Evolutionary conservation across 1,139 yeast genomes (phyloP), one percentile per base, ranked within the genome.

Genomic region (Martiniozyma asiatica): DNA sequence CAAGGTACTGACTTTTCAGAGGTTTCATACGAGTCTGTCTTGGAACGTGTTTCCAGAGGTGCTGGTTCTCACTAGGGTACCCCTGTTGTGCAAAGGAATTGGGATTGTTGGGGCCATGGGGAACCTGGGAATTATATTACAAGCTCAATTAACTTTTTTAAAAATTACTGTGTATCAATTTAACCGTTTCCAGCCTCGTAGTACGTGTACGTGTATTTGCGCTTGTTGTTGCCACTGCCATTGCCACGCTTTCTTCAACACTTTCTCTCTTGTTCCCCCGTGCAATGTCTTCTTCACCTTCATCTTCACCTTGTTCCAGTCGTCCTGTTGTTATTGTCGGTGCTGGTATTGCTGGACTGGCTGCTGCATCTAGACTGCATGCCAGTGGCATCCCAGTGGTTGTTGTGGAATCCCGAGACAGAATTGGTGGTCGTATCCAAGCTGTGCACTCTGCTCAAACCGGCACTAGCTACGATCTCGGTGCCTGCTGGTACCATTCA

Each of bases 1-100:
- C 98, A 92, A 68, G 98, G 97, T 54, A 89, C 98, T 36, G 98
- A 92, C 59, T 87, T 77, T 60, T 77, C 93, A 40, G 99, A 89
- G 66, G 96, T 89, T 45, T 80, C 94, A 41, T 84, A 79, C 59
- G 97, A 87, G 53, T 68, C 87, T 43, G 93, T 89, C 36, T 71
- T 85, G 59, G 96, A 84, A 53, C 81, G 66, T 59, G 96, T 85
- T 46, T 73, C 87, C 56, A 77, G 76, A 59, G 89, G 84, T 56
- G 78, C 84, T 43, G 75, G 75, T 34, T 60, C 69, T 43, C 76
- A 68, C 50, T 70, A 61, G n/a, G n/a, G 55, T 20, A n/a, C n/a
- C n/a, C n/a, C n/a, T n/a, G n/a, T n/a, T n/a, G n/a, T n/a, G n/a
- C n/a, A n/a, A n/a, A n/a, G n/a, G n/a, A n/a, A n/a, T n/a, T n/a